Evolutionary conservation across 371 early-diverging fungal species (phyloP).

Genomic region (Circinella umbellata): DNA sequence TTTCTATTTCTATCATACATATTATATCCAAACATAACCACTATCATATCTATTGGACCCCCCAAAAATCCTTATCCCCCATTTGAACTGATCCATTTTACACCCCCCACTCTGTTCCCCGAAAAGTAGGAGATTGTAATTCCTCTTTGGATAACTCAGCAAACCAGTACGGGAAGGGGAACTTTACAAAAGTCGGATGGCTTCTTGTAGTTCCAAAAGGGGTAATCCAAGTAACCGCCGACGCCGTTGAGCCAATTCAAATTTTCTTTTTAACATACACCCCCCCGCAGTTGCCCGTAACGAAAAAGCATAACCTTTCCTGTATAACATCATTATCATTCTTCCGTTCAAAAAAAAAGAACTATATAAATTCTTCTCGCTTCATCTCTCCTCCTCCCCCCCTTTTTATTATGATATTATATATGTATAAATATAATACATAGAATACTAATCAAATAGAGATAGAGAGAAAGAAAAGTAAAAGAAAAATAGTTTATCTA

Average conservation of each 20-base stretch:
- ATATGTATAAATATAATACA: too few relatives aligned
- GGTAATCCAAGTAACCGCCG: constrained; percentile 12
- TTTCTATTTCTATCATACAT: too few relatives aligned
- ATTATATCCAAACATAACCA: neutral
- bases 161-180: constrained; percentile 16
- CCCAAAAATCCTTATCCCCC: too few relatives aligned
- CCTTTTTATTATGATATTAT: neutral
- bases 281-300: constrained; percentile 17
- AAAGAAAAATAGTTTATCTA: too few relatives aligned
- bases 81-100: too few relatives aligned
- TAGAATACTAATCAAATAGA: too few relatives aligned
- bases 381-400: too few relatives aligned
- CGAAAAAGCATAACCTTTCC: constrained; percentile 5
- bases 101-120: neutral
- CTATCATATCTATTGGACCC: too few relatives aligned
- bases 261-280: neutral
- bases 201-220: constrained; percentile 22
- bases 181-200: constrained; percentile 17
- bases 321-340: constrained; percentile 12
- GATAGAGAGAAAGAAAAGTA: too few relatives aligned
- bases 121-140: constrained; percentile 18
- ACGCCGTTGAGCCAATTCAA: constrained; percentile 9
- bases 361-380: too few relatives aligned
- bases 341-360: neutral
- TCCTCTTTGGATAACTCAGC: constrained; percentile 16